These are phyloP conservation scores for Acacia pycnantha DNA, from an alignment of 331 rosid genomes.

Conservation along the genomic window DNA sequence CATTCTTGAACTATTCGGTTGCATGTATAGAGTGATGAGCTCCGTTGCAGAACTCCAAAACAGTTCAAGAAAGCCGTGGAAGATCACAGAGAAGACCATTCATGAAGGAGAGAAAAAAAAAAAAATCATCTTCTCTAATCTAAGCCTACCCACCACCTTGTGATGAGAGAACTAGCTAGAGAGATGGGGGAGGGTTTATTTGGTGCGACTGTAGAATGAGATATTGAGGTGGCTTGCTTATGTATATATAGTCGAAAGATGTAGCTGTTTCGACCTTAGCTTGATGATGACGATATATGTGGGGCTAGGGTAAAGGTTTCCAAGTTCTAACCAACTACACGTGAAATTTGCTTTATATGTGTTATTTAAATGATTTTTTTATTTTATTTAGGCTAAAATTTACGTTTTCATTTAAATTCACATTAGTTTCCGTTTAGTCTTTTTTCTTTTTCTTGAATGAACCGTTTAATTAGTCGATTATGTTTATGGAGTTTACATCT, in stretches of 20 bases:
- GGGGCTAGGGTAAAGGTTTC: neutral
- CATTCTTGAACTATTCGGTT: slow-evolving; percentile 33
- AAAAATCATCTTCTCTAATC: neutral
- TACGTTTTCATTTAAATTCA: neutral
- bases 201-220: neutral
- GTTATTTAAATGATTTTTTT: too few species aligned
- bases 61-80: slow-evolving; percentile 21
- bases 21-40: neutral
- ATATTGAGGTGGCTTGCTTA: neutral
- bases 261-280: neutral
- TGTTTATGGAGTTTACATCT: too few species aligned
- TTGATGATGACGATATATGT: neutral
- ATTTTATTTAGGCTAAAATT: too few species aligned
- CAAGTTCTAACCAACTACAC: neutral
- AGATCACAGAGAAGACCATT: slow-evolving; percentile 9
- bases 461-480: too few species aligned
- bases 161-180: neutral
- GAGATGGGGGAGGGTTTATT: neutral
- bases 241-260: neutral
- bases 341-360: neutral
- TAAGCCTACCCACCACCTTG: neutral
- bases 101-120: neutral
- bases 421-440: too few species aligned
- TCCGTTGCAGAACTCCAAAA: neutral
- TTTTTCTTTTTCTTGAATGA: too few species aligned